phyloP scores from a whole-genome alignment of 1,284 basidiomycete genomes.

The Cutaneotrichosporon curvatum region DNA sequence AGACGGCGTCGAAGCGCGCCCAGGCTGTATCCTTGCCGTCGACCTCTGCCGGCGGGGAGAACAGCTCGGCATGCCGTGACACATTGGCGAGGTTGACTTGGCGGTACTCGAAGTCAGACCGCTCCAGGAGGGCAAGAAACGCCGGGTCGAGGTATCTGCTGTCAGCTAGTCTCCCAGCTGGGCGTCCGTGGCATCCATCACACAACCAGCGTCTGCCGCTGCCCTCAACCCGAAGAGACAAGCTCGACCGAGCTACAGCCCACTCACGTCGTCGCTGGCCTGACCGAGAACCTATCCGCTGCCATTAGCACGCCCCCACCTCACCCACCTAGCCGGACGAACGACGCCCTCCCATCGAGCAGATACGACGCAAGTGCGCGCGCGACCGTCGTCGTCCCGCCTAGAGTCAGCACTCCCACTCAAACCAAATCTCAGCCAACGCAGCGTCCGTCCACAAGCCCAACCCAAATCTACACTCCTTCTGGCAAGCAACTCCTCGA shows the following conservation, averaged over 20 bases:
- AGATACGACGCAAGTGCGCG: slow-evolving; percentile 28
- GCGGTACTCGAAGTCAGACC: slow-evolving; percentile 55
- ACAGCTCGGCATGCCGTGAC: slow-evolving; percentile 30
- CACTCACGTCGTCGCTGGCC: slow-evolving; percentile 74
- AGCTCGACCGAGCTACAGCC: neutral
- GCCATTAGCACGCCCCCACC: neutral
- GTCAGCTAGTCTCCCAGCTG: neutral
- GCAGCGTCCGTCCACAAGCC: too few species aligned
- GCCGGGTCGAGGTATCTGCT: slow-evolving; percentile 68
- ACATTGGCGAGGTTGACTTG: slow-evolving; percentile 69
- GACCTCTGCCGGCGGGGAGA: slow-evolving; percentile 28
- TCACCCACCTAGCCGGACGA: slow-evolving; percentile 59
- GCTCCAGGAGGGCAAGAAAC: slow-evolving; percentile 59
- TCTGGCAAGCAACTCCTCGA: too few species aligned
- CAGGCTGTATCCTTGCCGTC: slow-evolving; percentile 15
- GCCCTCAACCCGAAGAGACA: neutral
- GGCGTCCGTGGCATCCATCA: too few species aligned
- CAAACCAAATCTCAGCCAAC: neutral
- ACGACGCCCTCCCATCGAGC: slow-evolving; percentile 35
- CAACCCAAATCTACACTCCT: too few species aligned
- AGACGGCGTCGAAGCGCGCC: slow-evolving; percentile 36
- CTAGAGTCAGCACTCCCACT: slow-evolving; percentile 14
- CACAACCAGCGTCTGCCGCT: too few species aligned
- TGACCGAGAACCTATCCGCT: slow-evolving; percentile 77
- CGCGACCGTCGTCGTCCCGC: slow-evolving; percentile 36